Percentiles rank a stretch among this genome's conserved stretches.
Conservation (phyloP, 2,329 filamentous ascomycete genomes). For the Fusarium torulosum region DNA sequence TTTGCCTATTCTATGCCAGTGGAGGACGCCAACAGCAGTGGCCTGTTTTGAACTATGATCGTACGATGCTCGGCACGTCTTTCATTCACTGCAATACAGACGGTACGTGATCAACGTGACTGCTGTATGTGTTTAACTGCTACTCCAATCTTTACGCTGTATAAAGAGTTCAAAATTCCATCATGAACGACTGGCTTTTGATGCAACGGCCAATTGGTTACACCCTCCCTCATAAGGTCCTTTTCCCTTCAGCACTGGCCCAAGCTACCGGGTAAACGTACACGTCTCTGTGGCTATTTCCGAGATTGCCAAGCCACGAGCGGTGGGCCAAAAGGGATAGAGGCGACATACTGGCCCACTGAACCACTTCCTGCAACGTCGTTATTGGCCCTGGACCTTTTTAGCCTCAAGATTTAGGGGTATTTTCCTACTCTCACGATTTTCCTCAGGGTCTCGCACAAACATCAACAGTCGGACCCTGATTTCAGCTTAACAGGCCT, state of each 20-base stretch:
- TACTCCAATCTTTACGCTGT: background rate
- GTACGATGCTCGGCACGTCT: background rate
- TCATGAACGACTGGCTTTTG: background rate
- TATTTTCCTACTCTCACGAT: constrained; percentile 18
- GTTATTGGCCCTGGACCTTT: constrained; percentile 6
- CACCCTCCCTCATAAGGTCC: background rate
- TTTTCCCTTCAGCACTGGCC: background rate
- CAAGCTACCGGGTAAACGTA: constrained; percentile 2
- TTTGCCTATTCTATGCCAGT: too few species aligned
- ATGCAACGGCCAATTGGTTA: background rate
- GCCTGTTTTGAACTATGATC: background rate
- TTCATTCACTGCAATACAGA: background rate
- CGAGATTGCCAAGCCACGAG: constrained; percentile 19
- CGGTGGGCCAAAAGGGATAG: constrained; percentile 17
- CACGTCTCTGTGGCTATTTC: constrained; percentile 13
- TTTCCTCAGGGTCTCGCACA: constrained; percentile 17
- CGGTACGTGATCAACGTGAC: background rate
- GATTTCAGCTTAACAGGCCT: background rate
- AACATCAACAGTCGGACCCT: constrained; percentile 23
- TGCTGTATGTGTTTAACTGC: background rate
- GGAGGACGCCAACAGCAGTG: background rate
- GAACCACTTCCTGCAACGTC: background rate
- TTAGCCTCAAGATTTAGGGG: constrained; percentile 21
- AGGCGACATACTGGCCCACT: constrained; percentile 13
- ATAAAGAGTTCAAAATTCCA: background rate